Conservation (phyloP, 2,329 filamentous ascomycete species). For the Rosellinia necatrix region DNA sequence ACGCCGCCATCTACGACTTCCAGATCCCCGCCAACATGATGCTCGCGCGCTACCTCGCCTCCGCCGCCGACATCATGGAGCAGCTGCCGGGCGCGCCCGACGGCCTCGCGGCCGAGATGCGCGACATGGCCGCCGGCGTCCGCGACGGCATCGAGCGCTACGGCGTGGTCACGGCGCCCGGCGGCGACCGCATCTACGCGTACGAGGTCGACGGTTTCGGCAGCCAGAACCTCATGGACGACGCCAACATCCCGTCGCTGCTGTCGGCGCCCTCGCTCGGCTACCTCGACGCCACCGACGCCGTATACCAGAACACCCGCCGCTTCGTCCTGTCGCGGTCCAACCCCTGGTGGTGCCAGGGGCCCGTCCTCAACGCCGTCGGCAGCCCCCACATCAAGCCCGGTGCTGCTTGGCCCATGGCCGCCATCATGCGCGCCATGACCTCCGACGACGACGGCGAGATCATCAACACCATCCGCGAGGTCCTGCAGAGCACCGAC, state of each 20-base stretch:
- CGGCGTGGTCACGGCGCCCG: conserved; percentile 60
- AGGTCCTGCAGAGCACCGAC: conserved; percentile 71
- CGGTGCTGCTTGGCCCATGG: conserved; percentile 61
- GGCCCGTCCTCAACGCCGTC: conserved; percentile 70
- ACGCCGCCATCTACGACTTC: conserved; percentile 83
- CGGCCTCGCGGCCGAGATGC: conserved; percentile 60
- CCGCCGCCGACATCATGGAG: conserved; percentile 52
- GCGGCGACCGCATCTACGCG: conserved; percentile 64
- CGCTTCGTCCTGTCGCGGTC: conserved; percentile 74
- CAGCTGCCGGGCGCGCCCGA: conserved; percentile 44
- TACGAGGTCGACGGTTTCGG: conserved; percentile 80
- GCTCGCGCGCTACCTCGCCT: conserved; percentile 67
- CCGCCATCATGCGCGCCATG: conserved; percentile 56
- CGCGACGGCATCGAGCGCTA: conserved; percentile 70
- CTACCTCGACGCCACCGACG: conserved; percentile 61
- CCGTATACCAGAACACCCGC: conserved; percentile 78
- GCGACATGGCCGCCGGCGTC: conserved; percentile 64
- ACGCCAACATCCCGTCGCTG: conserved; percentile 72
- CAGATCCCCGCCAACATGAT: conserved; percentile 91
- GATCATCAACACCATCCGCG: conserved; percentile 67
- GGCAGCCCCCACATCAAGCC: conserved; percentile 71
- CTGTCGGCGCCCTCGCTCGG: conserved; percentile 68
- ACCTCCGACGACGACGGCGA: conserved; percentile 73
- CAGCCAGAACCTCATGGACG: conserved; percentile 69
- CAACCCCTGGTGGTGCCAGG: conserved; percentile 79